Percentiles rank a stretch among this genome's conserved stretches.
Conservation (phyloP, 768 basidiomycete genomes). For the Trametes cinnabarina region DNA sequence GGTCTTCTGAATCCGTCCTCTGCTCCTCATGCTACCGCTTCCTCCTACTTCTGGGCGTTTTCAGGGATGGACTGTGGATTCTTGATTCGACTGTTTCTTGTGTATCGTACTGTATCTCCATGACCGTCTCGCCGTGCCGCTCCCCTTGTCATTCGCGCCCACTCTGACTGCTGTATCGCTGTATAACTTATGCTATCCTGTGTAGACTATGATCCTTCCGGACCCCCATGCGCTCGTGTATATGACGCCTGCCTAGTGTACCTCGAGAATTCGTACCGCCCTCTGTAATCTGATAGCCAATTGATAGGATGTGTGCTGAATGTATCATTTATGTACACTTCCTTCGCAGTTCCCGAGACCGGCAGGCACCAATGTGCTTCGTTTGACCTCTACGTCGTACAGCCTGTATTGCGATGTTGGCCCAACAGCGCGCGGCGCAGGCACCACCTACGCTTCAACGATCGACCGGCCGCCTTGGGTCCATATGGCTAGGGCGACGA, state of each 20-base stretch:
- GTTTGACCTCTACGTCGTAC: no score
- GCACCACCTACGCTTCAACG: not conserved
- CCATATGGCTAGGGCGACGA: slow-evolving; percentile 7
- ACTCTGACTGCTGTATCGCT: slow-evolving; percentile 1
- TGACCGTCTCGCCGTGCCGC: not conserved
- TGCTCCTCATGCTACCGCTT: not conserved
- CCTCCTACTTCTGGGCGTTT: not conserved
- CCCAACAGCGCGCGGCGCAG: no score
- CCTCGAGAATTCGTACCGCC: not conserved
- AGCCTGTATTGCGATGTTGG: no score
- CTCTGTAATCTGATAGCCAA: no score
- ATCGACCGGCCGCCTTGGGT: not conserved
- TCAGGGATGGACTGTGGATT: not conserved
- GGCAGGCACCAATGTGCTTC: no score
- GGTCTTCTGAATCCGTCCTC: no score
- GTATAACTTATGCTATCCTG: slow-evolving; percentile 11
- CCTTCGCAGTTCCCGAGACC: no score
- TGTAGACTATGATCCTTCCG: slow-evolving; percentile 5
- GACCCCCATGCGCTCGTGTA: not conserved
- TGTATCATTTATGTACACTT: no score
- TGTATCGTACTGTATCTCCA: not conserved
- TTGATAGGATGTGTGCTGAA: no score
- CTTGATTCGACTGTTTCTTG: not conserved
- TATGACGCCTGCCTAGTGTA: not conserved
- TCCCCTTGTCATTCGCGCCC: no score